These are phyloP conservation scores for Xylariaceae sp. DNA, from an alignment of 2,329 filamentous ascomycete genomes.

Conservation along the genomic window DNA sequence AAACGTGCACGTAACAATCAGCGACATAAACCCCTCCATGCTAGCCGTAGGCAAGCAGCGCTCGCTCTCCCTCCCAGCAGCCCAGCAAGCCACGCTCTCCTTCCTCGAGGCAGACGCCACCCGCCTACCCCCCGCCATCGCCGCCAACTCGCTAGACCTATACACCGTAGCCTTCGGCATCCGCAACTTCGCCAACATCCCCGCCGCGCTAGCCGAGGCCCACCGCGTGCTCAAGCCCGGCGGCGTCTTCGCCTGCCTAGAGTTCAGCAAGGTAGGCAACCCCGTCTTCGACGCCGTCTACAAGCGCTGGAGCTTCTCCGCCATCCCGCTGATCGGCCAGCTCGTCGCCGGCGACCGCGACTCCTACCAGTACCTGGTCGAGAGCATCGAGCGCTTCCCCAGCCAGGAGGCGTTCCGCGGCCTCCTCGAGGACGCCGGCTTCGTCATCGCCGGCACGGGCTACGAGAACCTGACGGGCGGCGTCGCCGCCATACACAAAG, in stretches of 20 bases:
- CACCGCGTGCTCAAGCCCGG: slow-evolving; percentile 87
- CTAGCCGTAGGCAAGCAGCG: slow-evolving; percentile 81
- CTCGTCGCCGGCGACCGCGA: slow-evolving; percentile 89
- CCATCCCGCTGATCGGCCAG: slow-evolving; percentile 93
- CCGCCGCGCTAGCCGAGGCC: slow-evolving; percentile 75
- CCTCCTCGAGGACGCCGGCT: slow-evolving; percentile 82
- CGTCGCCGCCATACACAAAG: slow-evolving; percentile 94
- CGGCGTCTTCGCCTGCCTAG: slow-evolving; percentile 91
- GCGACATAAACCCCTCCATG: slow-evolving; percentile 96
- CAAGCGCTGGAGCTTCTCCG: slow-evolving; percentile 92
- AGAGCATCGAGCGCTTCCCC: slow-evolving; percentile 94
- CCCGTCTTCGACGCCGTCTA: slow-evolving; percentile 79
- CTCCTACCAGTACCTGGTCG: slow-evolving; percentile 97
- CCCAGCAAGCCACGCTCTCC: slow-evolving; percentile 54
- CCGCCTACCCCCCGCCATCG: slow-evolving; percentile 51
- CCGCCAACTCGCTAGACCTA: slow-evolving; percentile 73
- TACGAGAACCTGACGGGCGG: slow-evolving; percentile 91
- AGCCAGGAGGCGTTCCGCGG: slow-evolving; percentile 76
- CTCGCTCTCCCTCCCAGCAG: slow-evolving; percentile 53
- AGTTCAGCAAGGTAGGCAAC: slow-evolving; percentile 74
- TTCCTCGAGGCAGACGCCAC: slow-evolving; percentile 94
- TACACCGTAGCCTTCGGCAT: slow-evolving; percentile 99
- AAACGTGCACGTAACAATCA: slow-evolving; percentile 79
- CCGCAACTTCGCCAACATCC: slow-evolving; percentile 92
- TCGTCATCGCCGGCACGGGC: slow-evolving; percentile 73